Conservation (phyloP, 768 basidiomycete species). For the Rhizopogon roseolus region DNA sequence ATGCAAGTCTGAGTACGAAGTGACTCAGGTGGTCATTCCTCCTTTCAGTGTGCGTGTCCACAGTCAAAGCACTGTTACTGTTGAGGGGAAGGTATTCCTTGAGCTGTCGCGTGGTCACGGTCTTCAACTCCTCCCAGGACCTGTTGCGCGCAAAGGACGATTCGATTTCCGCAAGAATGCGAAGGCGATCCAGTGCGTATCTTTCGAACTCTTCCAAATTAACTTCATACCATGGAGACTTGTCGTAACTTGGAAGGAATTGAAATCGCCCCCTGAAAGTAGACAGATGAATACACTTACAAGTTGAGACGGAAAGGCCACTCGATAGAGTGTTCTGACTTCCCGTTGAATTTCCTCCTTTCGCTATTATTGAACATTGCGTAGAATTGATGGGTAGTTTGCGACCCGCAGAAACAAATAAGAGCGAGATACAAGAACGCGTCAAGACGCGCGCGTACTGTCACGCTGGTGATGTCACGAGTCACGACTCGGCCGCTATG, state of each 20-base stretch:
- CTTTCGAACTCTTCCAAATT: conserved; percentile 95
- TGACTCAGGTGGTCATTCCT: conserved; percentile 86
- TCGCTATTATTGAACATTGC: conserved; percentile 20
- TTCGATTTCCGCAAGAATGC: conserved; percentile 88
- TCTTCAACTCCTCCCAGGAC: conserved; percentile 71
- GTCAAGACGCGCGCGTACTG: not conserved
- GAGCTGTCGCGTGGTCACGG: conserved; percentile 57
- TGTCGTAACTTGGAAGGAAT: conserved; percentile 63
- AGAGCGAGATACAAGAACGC: not conserved
- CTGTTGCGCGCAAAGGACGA: conserved; percentile 82
- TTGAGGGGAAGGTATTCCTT: conserved; percentile 74
- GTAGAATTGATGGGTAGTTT: not conserved
- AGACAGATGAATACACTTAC: conserved; percentile 36
- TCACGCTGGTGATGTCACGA: not conserved
- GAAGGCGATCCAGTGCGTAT: conserved; percentile 82
- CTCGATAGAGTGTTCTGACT: not conserved
- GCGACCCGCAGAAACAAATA: not conserved
- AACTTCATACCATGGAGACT: conserved; percentile 80
- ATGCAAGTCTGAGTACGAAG: conserved; percentile 90
- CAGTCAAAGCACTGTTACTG: conserved; percentile 43
- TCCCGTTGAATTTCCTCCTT: conserved; percentile 1
- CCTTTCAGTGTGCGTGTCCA: conserved; percentile 57
- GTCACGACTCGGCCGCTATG: no score
- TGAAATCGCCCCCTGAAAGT: conserved; percentile 3
- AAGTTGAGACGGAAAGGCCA: conserved; percentile 79